phyloP scores from a whole-genome alignment of 139 green algal genomes.

The Chlamydomonas sp. region DNA sequence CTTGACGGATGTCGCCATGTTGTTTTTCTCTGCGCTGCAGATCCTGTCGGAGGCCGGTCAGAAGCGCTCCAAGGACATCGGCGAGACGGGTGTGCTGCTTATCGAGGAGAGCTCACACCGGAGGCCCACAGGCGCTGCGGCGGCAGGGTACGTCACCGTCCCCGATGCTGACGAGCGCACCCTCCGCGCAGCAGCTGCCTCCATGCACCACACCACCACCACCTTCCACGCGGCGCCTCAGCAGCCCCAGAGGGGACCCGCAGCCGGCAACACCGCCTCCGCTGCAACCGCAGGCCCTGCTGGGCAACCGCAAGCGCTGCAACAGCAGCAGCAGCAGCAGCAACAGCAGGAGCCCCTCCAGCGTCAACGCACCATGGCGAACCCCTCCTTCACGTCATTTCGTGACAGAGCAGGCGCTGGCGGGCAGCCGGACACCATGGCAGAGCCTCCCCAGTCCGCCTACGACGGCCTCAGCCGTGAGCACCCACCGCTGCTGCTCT shows the following conservation, averaged over 20 bases:
- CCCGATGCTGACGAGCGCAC: background rate
- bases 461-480: background rate
- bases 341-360: no score
- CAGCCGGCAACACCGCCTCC: no score
- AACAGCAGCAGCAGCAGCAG: no score
- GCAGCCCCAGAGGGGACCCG: no score
- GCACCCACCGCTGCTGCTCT: background rate
- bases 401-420: no score
- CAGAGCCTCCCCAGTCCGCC: no score
- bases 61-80: background rate
- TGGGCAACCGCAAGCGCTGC: no score
- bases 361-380: no score
- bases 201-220: constrained; percentile 3
- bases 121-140: background rate
- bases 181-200: background rate
- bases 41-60: constrained; percentile 11
- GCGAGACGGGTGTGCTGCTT: background rate
- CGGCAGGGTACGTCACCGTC: background rate
- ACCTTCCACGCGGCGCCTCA: background rate
- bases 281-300: no score
- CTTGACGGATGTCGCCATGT: no score
- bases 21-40: background rate
- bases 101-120: background rate
- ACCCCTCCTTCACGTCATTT: no score
- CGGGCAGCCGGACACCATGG: no score